phyloP scores from a whole-genome alignment of 208 protist species.

The Trypanosoma melophagium region DNA sequence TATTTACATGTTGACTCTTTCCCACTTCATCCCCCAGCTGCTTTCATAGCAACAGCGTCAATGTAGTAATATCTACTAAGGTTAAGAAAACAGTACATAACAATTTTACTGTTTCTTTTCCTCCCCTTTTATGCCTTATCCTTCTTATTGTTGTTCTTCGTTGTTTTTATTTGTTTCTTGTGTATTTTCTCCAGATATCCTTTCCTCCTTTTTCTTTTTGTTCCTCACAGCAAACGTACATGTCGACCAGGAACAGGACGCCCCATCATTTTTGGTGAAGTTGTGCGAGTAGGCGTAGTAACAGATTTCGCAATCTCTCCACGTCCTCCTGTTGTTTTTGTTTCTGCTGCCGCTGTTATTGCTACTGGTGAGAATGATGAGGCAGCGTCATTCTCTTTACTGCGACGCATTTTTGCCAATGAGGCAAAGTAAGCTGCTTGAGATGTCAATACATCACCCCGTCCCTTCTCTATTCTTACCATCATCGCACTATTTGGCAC shows the following conservation, averaged over 20 bases:
- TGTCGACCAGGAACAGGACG: slow-evolving; percentile 21
- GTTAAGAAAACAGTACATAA: not conserved
- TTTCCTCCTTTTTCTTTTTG: not conserved
- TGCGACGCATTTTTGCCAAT: slow-evolving; percentile 4
- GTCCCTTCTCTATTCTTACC: slow-evolving; percentile 28
- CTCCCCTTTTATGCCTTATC: too few species aligned
- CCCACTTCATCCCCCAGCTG: not conserved
- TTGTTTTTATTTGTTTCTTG: not conserved
- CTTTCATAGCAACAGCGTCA: not conserved
- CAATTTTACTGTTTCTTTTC: too few species aligned
- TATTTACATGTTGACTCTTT: not conserved
- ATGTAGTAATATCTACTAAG: not conserved
- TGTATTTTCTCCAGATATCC: not conserved
- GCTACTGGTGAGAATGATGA: too few species aligned
- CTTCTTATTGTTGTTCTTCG: too few species aligned
- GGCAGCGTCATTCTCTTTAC: not conserved
- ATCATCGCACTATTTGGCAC: slow-evolving; percentile 43
- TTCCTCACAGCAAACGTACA: slow-evolving; percentile 7
- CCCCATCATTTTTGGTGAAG: not conserved
- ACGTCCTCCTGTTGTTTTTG: too few species aligned
- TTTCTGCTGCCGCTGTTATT: too few species aligned
- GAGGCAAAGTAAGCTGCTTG: slow-evolving; percentile 53
- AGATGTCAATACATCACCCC: slow-evolving; percentile 36
- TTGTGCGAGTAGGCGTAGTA: not conserved
- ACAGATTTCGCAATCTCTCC: not conserved